A percentile compares a stretch with the other conserved stretches of the same genome.
phyloP scores from a whole-genome alignment of 192 early-diverging fungal species.

The Coemansia sp. region DNA sequence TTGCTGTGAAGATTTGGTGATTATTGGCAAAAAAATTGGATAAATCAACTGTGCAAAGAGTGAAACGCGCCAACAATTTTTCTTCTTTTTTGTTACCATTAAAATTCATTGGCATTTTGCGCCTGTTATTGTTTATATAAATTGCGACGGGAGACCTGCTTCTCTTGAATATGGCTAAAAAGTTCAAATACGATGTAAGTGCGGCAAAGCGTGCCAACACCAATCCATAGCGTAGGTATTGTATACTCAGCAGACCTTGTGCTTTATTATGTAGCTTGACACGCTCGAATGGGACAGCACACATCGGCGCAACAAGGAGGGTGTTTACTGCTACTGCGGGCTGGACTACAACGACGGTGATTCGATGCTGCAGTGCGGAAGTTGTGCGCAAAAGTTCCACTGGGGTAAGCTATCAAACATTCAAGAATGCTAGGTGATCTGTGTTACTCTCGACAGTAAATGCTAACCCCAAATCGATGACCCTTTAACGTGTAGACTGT shows the following conservation, averaged over 20 bases:
- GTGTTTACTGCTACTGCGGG: constrained; percentile 81
- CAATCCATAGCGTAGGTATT: too few species aligned
- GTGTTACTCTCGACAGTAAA: too few species aligned
- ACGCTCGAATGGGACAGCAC: constrained; percentile 55
- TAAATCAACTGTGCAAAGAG: not conserved
- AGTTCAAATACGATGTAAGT: constrained; percentile 52
- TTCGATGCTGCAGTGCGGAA: constrained; percentile 66
- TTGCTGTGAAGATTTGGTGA: not conserved
- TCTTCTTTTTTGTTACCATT: not conserved
- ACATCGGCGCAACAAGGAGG: constrained; percentile 62
- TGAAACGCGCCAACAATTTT: not conserved
- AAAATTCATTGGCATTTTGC: not conserved
- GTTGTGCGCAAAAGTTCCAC: constrained; percentile 74
- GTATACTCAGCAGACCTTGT: too few species aligned
- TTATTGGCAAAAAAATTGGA: not conserved
- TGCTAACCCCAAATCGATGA: too few species aligned
- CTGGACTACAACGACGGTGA: constrained; percentile 59
- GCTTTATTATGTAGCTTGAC: constrained; percentile 36
- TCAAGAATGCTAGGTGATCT: not conserved
- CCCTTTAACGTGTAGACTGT: constrained; percentile 55
- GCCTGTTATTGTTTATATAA: not conserved
- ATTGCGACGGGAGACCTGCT: too few species aligned
- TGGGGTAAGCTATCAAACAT: constrained; percentile 52
- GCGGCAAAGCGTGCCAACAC: not conserved
- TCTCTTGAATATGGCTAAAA: constrained; percentile 23